phyloP scores from a whole-genome alignment of 2,329 filamentous ascomycete genomes.

The Neospermospora avenae region DNA sequence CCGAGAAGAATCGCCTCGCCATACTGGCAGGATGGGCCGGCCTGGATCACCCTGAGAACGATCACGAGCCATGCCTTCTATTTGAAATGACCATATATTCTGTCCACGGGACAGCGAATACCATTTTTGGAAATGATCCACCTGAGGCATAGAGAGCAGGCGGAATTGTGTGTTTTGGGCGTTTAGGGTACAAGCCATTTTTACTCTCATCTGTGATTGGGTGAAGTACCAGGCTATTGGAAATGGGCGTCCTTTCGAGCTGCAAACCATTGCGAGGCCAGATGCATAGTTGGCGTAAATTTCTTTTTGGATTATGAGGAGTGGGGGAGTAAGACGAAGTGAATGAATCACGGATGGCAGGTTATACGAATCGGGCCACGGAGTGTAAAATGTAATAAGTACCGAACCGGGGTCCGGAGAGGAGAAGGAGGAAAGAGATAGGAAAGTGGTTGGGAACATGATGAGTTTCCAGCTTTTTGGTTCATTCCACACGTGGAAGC shows the following conservation, averaged over 20 bases:
- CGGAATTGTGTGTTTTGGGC: neutral
- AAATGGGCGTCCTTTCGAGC: neutral
- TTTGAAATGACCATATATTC: constrained; percentile 8
- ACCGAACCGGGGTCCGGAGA: neutral
- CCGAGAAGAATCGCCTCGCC: neutral
- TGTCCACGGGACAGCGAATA: neutral
- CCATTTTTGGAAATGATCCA: neutral
- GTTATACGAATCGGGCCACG: neutral
- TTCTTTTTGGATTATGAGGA: neutral
- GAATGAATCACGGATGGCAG: neutral
- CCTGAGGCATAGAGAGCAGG: neutral
- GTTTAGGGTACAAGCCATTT: neutral
- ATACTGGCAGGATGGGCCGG: neutral
- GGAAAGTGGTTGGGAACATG: constrained; percentile 1
- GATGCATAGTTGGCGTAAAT: constrained; percentile 4
- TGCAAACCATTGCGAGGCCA: neutral
- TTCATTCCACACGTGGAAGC: neutral
- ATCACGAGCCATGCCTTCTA: neutral
- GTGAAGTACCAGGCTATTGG: neutral
- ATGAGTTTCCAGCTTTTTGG: neutral
- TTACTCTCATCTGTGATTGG: neutral
- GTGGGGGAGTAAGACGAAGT: neutral
- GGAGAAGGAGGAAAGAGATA: neutral
- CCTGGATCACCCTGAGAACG: neutral
- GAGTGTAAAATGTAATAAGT: constrained; percentile 13